Evolutionary conservation across 768 basidiomycete species (phyloP).

Genomic region (Collybia nuda): DNA sequence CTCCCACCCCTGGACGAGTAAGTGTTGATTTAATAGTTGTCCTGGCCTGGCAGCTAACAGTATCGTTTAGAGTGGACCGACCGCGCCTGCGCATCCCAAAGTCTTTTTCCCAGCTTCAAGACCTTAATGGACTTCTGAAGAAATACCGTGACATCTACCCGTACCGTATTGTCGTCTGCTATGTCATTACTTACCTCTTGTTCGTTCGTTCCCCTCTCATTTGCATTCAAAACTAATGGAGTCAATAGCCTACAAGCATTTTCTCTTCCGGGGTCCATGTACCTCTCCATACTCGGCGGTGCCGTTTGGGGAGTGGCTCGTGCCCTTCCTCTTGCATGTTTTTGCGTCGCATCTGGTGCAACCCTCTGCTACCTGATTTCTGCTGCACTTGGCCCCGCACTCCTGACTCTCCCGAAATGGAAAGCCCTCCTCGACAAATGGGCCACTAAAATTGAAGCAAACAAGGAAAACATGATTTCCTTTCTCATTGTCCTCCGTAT

Average conservation of each 20-base stretch:
- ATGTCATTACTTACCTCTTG: slow-evolving; percentile 91
- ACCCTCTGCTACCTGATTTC: slow-evolving; percentile 92
- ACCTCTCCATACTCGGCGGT: slow-evolving; percentile 93
- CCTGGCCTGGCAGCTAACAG: slow-evolving; percentile 10
- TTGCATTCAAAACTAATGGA: slow-evolving; percentile 4
- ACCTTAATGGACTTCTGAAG: slow-evolving; percentile 81
- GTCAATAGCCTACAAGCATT: slow-evolving; percentile 84
- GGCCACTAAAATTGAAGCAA: slow-evolving; percentile 73
- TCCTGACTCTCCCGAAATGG: slow-evolving; percentile 85
- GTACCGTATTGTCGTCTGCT: slow-evolving; percentile 81
- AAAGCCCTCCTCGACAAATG: slow-evolving; percentile 80
- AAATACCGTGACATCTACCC: slow-evolving; percentile 92
- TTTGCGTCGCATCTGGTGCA: slow-evolving; percentile 89
- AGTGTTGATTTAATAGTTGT: slow-evolving; percentile 26
- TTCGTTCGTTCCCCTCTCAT: slow-evolving; percentile 38
- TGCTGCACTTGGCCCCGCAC: slow-evolving; percentile 87
- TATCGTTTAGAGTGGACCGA: slow-evolving; percentile 62
- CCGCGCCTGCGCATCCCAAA: slow-evolving; percentile 80
- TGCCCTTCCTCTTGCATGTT: slow-evolving; percentile 88
- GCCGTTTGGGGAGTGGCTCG: slow-evolving; percentile 91
- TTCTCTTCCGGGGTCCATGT: slow-evolving; percentile 96
- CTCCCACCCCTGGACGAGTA: slow-evolving; percentile 79
- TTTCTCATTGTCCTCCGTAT: slow-evolving; percentile 96
- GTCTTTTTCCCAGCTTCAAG: slow-evolving; percentile 84
- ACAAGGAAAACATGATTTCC: slow-evolving; percentile 83